phyloP scores from a whole-genome alignment of 139 green algal species.

The Closterium sp. region DNA sequence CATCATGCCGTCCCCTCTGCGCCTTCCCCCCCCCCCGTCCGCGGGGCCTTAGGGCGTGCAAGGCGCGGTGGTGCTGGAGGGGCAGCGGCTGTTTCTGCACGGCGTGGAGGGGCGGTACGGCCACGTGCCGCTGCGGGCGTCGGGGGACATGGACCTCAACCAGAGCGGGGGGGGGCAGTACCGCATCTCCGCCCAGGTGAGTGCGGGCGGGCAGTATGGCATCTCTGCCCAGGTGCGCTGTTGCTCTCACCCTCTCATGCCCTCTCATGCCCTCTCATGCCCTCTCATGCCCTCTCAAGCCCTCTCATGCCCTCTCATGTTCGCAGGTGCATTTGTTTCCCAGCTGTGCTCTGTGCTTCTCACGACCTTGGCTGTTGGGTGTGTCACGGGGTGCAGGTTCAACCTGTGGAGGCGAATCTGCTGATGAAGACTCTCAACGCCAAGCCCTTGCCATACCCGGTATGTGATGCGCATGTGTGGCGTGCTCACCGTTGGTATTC shows the following conservation, averaged over 20 bases:
- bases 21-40: not conserved
- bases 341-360: not conserved
- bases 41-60: conserved; percentile 32
- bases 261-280: no score
- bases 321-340: not conserved
- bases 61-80: conserved; percentile 90
- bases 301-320: no score
- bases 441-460: conserved; percentile 43
- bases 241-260: no score
- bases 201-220: no score
- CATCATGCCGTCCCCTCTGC: not conserved
- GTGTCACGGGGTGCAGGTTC: conserved; percentile 20
- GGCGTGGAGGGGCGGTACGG: conserved; percentile 77
- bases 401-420: conserved; percentile 80
- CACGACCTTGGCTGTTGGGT: not conserved
- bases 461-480: conserved; percentile 1
- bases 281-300: no score
- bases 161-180: conserved; percentile 74
- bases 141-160: conserved; percentile 90
- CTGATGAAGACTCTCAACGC: conserved; percentile 51
- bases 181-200: conserved; percentile 67
- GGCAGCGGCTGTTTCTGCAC: conserved; percentile 87
- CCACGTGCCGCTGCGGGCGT: conserved; percentile 65
- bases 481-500: not conserved
- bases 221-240: no score